Evolutionary conservation across 768 basidiomycete genomes (phyloP).

Genomic region (Mycena metata): DNA sequence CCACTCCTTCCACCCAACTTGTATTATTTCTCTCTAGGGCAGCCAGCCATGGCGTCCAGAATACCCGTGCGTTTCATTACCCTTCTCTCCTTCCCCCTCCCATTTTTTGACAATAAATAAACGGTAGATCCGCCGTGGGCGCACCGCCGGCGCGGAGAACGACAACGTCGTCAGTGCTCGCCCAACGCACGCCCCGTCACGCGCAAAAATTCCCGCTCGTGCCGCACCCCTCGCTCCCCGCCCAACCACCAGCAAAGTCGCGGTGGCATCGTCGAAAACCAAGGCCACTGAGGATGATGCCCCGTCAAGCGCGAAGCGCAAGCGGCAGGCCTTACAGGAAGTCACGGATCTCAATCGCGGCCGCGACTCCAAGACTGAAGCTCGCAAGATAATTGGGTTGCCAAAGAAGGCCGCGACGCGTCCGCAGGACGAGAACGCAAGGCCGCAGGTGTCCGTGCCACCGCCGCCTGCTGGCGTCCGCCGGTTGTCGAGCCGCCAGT

Average conservation of each 20-base stretch:
- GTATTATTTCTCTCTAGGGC: not conserved
- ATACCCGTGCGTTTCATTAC: conserved; percentile 21
- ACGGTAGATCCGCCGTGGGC: conserved; percentile 31
- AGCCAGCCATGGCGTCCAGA: conserved; percentile 32
- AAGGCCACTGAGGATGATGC: conserved; percentile 10
- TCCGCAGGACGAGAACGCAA: not conserved
- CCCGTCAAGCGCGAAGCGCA: conserved; percentile 33
- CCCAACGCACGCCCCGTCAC: conserved; percentile 5
- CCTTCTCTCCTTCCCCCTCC: not conserved
- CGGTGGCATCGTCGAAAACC: not conserved
- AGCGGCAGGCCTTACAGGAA: conserved; percentile 34
- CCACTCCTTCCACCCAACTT: conserved; percentile 7
- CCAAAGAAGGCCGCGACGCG: conserved; percentile 28
- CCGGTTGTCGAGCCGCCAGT: conserved; percentile 12
- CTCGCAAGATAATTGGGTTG: conserved; percentile 27
- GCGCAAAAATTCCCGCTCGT: conserved; percentile 20
- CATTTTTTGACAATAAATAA: not conserved
- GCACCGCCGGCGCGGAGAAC: conserved; percentile 34
- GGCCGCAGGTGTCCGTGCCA: conserved; percentile 9
- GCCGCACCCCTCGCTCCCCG: not conserved
- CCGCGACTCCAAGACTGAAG: conserved; percentile 1
- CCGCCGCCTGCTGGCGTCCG: not conserved
- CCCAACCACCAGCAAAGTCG: conserved; percentile 5
- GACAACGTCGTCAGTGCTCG: conserved; percentile 18
- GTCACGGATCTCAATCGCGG: conserved; percentile 20